These are phyloP conservation scores for Boletus patriciae DNA, from an alignment of 768 basidiomycete genomes.

Conservation along the genomic window DNA sequence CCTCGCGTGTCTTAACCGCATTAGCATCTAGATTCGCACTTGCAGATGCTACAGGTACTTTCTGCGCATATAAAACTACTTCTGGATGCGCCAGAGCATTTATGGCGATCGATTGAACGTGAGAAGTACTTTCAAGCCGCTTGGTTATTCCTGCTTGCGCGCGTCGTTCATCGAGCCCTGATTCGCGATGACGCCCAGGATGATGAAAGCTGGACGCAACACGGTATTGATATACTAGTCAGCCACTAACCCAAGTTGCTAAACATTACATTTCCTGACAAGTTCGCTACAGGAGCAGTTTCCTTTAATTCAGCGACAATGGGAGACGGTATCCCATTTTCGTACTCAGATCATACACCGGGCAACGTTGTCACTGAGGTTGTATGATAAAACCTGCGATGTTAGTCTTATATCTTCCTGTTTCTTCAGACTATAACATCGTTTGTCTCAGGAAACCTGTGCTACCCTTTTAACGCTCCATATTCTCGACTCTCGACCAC, in stretches of 20 bases:
- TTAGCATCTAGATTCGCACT: slow-evolving; percentile 53
- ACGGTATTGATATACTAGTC: slow-evolving; percentile 65
- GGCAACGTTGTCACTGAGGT: slow-evolving; percentile 79
- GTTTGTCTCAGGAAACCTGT: slow-evolving; percentile 57
- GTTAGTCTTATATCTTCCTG: slow-evolving; percentile 36
- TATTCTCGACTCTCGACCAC: slow-evolving; percentile 83
- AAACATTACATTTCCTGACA: not conserved
- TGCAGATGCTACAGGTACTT: slow-evolving; percentile 68
- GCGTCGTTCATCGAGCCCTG: slow-evolving; percentile 80
- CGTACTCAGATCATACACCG: slow-evolving; percentile 86
- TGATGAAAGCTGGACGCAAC: slow-evolving; percentile 55
- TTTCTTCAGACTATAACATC: not conserved
- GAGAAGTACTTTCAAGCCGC: slow-evolving; percentile 80
- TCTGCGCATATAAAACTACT: slow-evolving; percentile 91
- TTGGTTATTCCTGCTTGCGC: slow-evolving; percentile 82
- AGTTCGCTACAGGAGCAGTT: slow-evolving; percentile 64
- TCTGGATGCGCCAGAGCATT: slow-evolving; percentile 86
- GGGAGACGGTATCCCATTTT: slow-evolving; percentile 87
- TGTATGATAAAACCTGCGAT: slow-evolving; percentile 50
- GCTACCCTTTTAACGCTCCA: slow-evolving; percentile 81
- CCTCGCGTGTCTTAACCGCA: not conserved
- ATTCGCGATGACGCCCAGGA: slow-evolving; percentile 63
- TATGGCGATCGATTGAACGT: slow-evolving; percentile 84
- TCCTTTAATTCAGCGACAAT: slow-evolving; percentile 87
- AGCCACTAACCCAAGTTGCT: slow-evolving; percentile 14